Percentiles rank a stretch among this genome's conserved stretches.
Conservation (phyloP, 228 moss, liverwort and hornwort species). For the Sphagnum fallax region DNA sequence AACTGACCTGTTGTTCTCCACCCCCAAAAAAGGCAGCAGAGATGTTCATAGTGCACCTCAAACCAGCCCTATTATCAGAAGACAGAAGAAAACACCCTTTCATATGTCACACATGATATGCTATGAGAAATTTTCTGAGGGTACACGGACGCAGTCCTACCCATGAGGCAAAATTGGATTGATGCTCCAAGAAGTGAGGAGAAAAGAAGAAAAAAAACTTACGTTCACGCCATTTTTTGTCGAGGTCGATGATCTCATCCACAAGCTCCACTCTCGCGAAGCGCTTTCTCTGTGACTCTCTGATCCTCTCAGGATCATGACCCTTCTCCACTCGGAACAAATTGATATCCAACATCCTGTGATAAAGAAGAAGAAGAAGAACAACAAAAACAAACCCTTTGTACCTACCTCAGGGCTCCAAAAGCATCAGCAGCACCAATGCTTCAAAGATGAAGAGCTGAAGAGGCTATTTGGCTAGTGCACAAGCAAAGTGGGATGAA, state of each 20-base stretch:
- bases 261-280: conserved; percentile 54
- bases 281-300: conserved; percentile 71
- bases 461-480: too few relatives aligned
- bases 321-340: conserved; percentile 72
- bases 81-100: neutral
- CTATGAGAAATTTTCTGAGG: neutral
- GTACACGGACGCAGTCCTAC: neutral
- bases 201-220: neutral
- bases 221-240: conserved; percentile 62
- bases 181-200: too few relatives aligned
- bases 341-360: conserved; percentile 72
- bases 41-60: too few relatives aligned
- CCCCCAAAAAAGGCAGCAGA: neutral
- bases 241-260: conserved; percentile 65
- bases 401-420: neutral
- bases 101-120: neutral
- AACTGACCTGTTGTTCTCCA: conserved; percentile 23
- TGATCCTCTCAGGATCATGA: conserved; percentile 45
- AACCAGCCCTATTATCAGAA: too few relatives aligned
- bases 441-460: too few relatives aligned
- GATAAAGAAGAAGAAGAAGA: neutral
- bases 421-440: too few relatives aligned
- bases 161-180: neutral
- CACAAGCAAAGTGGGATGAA: too few relatives aligned
- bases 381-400: neutral